Conservation (phyloP, 306 rosid species). For the Dryas alaskensis region DNA sequence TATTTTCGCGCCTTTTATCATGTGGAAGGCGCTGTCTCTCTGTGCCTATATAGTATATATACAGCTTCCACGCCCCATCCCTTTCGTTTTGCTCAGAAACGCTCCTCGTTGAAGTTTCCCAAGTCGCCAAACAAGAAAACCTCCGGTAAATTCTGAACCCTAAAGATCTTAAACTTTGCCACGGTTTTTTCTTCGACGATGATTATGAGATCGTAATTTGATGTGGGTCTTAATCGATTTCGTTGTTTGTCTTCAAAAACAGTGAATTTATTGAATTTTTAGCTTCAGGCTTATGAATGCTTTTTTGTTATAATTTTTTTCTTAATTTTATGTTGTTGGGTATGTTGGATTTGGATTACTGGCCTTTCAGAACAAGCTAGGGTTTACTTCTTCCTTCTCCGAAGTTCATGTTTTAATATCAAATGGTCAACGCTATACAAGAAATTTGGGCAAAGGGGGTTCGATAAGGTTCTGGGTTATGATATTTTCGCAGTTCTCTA, state of each 20-base stretch:
- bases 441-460: background rate
- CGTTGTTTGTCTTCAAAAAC: background rate
- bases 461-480: background rate
- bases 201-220: background rate
- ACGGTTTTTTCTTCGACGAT: background rate
- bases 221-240: background rate
- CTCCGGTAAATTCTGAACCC: constrained; percentile 14
- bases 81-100: background rate
- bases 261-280: constrained; percentile 5
- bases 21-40: constrained; percentile 3
- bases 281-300: background rate
- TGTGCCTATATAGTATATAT: background rate
- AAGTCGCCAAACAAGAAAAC: background rate
- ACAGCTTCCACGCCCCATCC: background rate
- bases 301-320: background rate
- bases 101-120: background rate
- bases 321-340: background rate
- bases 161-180: background rate
- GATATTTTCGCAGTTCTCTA: background rate
- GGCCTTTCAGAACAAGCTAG: background rate
- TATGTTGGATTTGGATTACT: background rate
- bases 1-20: background rate
- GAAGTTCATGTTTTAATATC: background rate
- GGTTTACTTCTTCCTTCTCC: background rate
- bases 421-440: constrained; percentile 2